A percentile compares a stretch with the other conserved stretches of the same genome.
Conservation (phyloP, 495 filamentous ascomycete genomes). For the Aspergillus ellipticus region DNA sequence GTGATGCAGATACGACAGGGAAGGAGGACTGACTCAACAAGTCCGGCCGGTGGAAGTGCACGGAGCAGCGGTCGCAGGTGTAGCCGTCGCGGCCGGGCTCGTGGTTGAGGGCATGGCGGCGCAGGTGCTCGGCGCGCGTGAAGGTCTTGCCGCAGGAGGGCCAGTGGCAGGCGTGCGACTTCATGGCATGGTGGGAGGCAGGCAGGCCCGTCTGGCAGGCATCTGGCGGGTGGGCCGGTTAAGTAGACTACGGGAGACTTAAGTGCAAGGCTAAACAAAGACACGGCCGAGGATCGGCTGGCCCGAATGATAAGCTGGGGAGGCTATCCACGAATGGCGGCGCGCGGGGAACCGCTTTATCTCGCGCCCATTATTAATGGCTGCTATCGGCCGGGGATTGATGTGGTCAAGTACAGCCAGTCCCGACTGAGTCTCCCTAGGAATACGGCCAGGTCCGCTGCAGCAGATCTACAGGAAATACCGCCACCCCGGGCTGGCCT, state of each 20-base stretch:
- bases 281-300: neutral
- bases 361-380: neutral
- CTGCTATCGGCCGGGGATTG: neutral
- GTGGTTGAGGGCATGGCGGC: constrained; percentile 57
- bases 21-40: constrained; percentile 41
- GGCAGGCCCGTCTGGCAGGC: no score
- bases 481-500: constrained; percentile 54
- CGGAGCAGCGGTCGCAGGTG: constrained; percentile 53
- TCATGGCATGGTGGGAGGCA: no score
- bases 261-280: constrained; percentile 19
- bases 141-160: constrained; percentile 52
- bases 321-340: neutral
- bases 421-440: no score
- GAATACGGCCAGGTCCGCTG: neutral
- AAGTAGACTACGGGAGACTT: neutral
- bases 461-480: constrained; percentile 54
- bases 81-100: constrained; percentile 43
- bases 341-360: neutral
- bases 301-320: neutral
- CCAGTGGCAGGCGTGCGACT: constrained; percentile 41
- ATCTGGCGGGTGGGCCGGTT: no score
- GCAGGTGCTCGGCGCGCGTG: constrained; percentile 56
- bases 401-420: no score
- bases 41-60: constrained; percentile 55
- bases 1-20: neutral